Base-by-base conservation (phyloP, 2,329 filamentous ascomycete species). In the Amphichorda felina region DNA sequence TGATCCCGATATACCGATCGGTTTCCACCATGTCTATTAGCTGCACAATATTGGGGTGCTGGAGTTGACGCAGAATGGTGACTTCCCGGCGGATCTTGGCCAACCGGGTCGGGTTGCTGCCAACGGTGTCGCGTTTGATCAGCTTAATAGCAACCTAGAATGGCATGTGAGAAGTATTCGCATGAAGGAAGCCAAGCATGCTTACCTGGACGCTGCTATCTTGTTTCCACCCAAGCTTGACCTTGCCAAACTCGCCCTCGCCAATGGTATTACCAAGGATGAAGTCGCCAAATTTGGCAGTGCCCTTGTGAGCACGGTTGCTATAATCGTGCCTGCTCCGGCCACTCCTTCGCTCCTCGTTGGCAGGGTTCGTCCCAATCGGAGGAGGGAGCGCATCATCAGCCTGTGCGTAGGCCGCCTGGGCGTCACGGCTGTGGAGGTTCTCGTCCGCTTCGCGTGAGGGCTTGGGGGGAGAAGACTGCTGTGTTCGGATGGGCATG, bases 21-120 rank as follows among this genome's bases (percentile, higher is more conserved):
- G 91, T 96, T 60, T 96, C 89, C 21, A 95, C 88, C 84, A 98
- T 96, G 61, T 98, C 93, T 59, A 96, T 89, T 35, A 98, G 67
- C 41, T 84, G 80, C 36, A 98, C 91, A 54, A 98, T 98, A 56
- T 98, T 98, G 15, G 89, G 88, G 57, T 98, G 91, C 28, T 88
- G 83, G 30, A 93, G 78, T 47, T 80, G 85, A 40, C 77, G 75
- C 34, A 98, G 67, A 49, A 98, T 98, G 30, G 84, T 75, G 41
- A 98, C 94, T 59, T 98, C 91, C 42, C 91, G 86, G 62, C 95
- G 88, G 49, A 98, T 98, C 64, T 98, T 98, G 52, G 87, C 84
- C 41, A 98, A 68, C 34, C 91, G 79, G 39, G 79, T 86, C 4
- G 88, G 84, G 54, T 96, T 95, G 43, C 75, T 79, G 32, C 88